Evolutionary conservation across 1,284 basidiomycete genomes (phyloP).

Genomic region (Golubevia sp.): DNA sequence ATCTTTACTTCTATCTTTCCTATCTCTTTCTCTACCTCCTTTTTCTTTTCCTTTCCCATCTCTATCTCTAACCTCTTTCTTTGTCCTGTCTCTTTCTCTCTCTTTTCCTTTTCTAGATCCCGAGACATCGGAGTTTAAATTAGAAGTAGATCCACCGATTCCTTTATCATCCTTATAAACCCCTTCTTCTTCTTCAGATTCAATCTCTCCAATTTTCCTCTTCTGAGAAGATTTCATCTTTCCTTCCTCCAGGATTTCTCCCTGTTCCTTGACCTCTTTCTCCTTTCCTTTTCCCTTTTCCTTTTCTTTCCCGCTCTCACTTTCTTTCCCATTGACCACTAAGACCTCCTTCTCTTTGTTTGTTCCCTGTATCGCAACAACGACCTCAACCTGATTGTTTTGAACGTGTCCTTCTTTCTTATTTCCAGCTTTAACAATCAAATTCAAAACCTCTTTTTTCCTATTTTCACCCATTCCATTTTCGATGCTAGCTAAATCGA

Average conservation of each 20-base stretch:
- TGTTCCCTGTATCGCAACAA: too few relatives aligned
- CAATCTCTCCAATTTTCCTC: neutral
- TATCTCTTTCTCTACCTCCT: neutral
- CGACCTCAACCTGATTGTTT: too few relatives aligned
- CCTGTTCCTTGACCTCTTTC: too few relatives aligned
- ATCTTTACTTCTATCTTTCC: neutral
- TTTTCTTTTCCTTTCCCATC: neutral
- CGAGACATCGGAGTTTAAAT: too few relatives aligned
- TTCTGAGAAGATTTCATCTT: neutral
- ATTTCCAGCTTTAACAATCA: neutral
- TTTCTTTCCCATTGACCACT: neutral
- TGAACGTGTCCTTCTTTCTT: neutral
- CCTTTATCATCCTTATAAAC: neutral
- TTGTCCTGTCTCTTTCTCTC: neutral
- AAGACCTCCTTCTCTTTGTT: neutral
- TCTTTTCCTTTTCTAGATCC: neutral
- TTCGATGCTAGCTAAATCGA: too few relatives aligned
- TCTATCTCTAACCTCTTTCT: slow-evolving; percentile 1
- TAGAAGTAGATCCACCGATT: too few relatives aligned
- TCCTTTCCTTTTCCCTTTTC: too few relatives aligned
- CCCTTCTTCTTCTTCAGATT: neutral
- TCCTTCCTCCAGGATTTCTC: too few relatives aligned
- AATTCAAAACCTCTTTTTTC: neutral
- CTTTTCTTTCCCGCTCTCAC: too few relatives aligned
- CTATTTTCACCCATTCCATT: too few relatives aligned